Percentiles rank a stretch among this genome's conserved stretches.
These are phyloP conservation scores for Cytospora mali DNA, from an alignment of 2,329 filamentous ascomycete species.

Conservation along the genomic window DNA sequence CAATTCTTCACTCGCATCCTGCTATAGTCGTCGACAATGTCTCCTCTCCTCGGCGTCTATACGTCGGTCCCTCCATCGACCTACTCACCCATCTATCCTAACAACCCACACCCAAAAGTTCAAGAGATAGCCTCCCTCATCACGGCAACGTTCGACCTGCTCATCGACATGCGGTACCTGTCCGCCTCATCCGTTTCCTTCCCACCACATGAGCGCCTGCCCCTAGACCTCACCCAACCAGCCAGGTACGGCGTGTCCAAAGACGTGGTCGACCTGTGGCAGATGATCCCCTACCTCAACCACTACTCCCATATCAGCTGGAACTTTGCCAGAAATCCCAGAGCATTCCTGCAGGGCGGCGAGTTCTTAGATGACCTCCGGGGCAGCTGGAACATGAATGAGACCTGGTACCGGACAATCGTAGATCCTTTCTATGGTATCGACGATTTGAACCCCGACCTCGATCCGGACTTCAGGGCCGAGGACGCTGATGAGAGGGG, in stretches of 20 bases:
- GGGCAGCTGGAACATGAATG: background rate
- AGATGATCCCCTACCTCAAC: background rate
- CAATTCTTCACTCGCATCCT: background rate
- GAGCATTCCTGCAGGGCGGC: background rate
- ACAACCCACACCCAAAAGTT: background rate
- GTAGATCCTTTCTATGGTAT: background rate
- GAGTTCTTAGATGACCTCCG: background rate
- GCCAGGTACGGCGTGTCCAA: constrained; percentile 1
- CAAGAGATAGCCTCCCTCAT: background rate
- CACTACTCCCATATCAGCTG: background rate
- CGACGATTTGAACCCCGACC: background rate
- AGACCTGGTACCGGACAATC: background rate
- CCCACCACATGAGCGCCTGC: background rate
- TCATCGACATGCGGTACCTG: background rate
- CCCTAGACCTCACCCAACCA: background rate
- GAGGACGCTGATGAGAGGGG: background rate
- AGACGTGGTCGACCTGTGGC: background rate
- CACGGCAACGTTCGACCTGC: background rate
- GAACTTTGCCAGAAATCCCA: background rate
- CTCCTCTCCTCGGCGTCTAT: background rate
- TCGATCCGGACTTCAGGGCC: background rate
- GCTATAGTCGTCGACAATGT: background rate
- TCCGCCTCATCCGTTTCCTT: background rate
- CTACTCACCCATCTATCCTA: background rate
- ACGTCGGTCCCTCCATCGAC: background rate